phyloP scores from a whole-genome alignment of 1,284 basidiomycete species.

The Inonotus obliquus region DNA sequence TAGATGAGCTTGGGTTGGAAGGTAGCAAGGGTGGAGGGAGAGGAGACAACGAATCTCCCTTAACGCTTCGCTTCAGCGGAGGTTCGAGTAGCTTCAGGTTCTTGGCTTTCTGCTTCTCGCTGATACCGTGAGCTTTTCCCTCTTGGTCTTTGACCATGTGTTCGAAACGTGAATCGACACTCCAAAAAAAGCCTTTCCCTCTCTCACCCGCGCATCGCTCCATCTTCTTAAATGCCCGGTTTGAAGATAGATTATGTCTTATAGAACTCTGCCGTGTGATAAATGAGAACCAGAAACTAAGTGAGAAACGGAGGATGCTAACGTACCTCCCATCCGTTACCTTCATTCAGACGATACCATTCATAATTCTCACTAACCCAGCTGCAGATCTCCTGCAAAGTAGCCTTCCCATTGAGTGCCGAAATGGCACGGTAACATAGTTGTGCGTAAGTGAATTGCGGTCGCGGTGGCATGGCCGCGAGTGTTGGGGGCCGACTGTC shows the following conservation, averaged over 20 bases:
- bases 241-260: constrained; percentile 86
- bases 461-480: constrained; percentile 76
- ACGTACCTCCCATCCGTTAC: constrained; percentile 81
- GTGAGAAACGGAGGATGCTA: background rate
- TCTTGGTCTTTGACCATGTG: constrained; percentile 44
- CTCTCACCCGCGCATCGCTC: constrained; percentile 80
- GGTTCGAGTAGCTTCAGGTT: constrained; percentile 61
- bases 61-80: constrained; percentile 59
- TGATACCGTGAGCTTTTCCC: constrained; percentile 27
- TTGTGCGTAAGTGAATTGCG: constrained; percentile 72
- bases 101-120: constrained; percentile 37
- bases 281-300: constrained; percentile 17
- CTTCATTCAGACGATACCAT: constrained; percentile 82
- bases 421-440: constrained; percentile 78
- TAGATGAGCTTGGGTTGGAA: background rate
- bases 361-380: constrained; percentile 89
- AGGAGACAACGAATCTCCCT: constrained; percentile 50
- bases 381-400: constrained; percentile 86
- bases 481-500: constrained; percentile 42
- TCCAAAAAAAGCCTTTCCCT: constrained; percentile 89
- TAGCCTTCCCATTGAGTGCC: constrained; percentile 77
- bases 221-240: constrained; percentile 83
- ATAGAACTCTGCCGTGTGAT: constrained; percentile 69
- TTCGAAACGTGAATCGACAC: constrained; percentile 70
- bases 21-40: constrained; percentile 60